Conservation (phyloP, 139 green algal genomes). For the Marvania coccoides region DNA sequence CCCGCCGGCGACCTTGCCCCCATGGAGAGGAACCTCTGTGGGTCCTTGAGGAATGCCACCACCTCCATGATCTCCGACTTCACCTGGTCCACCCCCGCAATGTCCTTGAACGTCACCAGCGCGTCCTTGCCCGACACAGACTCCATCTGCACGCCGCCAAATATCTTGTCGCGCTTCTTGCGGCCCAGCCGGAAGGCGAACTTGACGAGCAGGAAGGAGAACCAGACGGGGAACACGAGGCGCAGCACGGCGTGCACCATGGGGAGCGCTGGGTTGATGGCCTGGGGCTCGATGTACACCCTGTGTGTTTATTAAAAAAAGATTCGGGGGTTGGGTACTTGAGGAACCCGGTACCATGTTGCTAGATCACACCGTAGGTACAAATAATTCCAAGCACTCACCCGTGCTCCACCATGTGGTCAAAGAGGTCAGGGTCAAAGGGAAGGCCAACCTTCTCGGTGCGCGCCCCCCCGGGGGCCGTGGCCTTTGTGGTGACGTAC, state of each 20-base stretch:
- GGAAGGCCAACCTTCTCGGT: slow-evolving; percentile 66
- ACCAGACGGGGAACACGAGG: slow-evolving; percentile 36
- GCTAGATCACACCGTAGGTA: not conserved
- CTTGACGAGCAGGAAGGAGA: slow-evolving; percentile 41
- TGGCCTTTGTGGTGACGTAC: slow-evolving; percentile 46
- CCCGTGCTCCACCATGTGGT: slow-evolving; percentile 67
- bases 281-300: slow-evolving; percentile 25
- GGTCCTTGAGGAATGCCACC: slow-evolving; percentile 56
- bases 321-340: too few relatives aligned
- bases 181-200: slow-evolving; percentile 34
- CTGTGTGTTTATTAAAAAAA: too few relatives aligned
- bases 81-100: slow-evolving; percentile 65
- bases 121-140: slow-evolving; percentile 37
- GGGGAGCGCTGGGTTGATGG: slow-evolving; percentile 4
- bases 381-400: slow-evolving; percentile 19
- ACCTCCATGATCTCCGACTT: slow-evolving; percentile 68
- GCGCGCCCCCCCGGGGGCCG: slow-evolving; percentile 58
- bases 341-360: too few relatives aligned
- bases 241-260: slow-evolving; percentile 23
- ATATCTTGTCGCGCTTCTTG: slow-evolving; percentile 47
- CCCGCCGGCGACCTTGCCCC: slow-evolving; percentile 57
- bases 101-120: slow-evolving; percentile 51
- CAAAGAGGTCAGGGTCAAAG: slow-evolving; percentile 69
- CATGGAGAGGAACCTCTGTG: slow-evolving; percentile 45
- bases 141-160: slow-evolving; percentile 50